Conservation (phyloP, 2,329 filamentous ascomycete species). For the Chrysoporthe puriensis region DNA sequence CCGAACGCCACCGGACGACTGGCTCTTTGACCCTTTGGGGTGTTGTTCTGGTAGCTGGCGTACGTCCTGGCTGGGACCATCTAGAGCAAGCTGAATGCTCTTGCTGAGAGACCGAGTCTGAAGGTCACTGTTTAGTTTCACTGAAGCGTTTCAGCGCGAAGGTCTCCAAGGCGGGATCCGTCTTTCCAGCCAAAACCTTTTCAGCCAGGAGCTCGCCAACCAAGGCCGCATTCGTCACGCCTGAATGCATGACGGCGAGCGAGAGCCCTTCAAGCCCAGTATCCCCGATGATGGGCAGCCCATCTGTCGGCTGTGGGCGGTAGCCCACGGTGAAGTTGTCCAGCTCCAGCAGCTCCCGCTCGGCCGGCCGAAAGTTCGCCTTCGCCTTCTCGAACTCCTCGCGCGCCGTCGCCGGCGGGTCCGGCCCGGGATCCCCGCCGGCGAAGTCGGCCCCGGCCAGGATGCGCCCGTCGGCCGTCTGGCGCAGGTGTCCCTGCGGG, state of each 20-base stretch:
- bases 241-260: conserved; percentile 39
- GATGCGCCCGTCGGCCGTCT: conserved; percentile 37
- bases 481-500: conserved; percentile 36
- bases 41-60: neutral
- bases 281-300: conserved; percentile 36
- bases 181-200: conserved; percentile 29
- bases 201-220: conserved; percentile 34
- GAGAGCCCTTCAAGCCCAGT: conserved; percentile 35
- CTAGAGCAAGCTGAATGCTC: neutral
- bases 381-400: conserved; percentile 33
- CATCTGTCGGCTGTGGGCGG: conserved; percentile 36
- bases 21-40: neutral
- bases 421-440: conserved; percentile 30
- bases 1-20: neutral
- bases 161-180: conserved; percentile 29
- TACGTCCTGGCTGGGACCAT: neutral
- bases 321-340: conserved; percentile 38
- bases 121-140: neutral
- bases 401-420: conserved; percentile 33
- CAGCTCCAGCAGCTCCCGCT: conserved; percentile 32
- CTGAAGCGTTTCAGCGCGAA: conserved; percentile 30
- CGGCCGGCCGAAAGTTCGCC: conserved; percentile 28
- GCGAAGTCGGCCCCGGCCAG: conserved; percentile 33
- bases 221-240: conserved; percentile 35
- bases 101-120: neutral